Base-by-base conservation (phyloP, 2,329 filamentous ascomycete species). In the Didymella sp. region DNA sequence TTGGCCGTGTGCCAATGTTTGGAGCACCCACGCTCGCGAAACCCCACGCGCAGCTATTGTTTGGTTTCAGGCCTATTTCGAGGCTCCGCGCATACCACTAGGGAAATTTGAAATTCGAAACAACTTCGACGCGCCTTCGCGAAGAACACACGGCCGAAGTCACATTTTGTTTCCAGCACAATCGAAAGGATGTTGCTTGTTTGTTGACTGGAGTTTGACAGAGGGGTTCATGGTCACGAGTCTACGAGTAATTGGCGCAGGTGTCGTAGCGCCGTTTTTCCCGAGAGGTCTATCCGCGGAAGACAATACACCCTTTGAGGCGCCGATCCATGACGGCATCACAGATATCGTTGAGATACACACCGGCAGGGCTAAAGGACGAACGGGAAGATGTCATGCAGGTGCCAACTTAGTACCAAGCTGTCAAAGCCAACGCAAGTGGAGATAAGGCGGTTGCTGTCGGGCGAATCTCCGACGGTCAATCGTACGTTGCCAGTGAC, bases 21-120 rank as follows among this genome's bases (percentile, higher is more conserved):
- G 50, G 28, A 48, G 31, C 41, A n/a, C 35, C 27, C 27, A 38
- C 27, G 19, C 38, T 56, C 37, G 41, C 22, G 24, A 25, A 57
- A 27, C 40, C 33, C 49, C 43, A 49, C 31, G 48, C 44, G 44
- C 49, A 33, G 44, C 51, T 52, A 44, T 52, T 56, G 54, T 56
- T 60, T 58, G 42, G 58, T 60, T 55, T 60, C 58, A 60, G 33
- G 28, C 27, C 43, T 53, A 55, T 48, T 58, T 56, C 27, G 19
- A 49, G 35, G 21, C 28, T 43, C 17, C 30, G 24, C 28, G 19
- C 17, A 22, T 38, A 13, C 30, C 28, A 31, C 22, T 38, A 33
- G 22, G 42, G 41, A 40, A 22, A 13, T 21, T 17, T 21, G 27
- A 48, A 15, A 21, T 27, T 41, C 19, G 30, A 52, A 40, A 48